These are phyloP conservation scores for Chlamydomonas sphaeroides DNA, from an alignment of 139 green algal species.

Conservation along the genomic window DNA sequence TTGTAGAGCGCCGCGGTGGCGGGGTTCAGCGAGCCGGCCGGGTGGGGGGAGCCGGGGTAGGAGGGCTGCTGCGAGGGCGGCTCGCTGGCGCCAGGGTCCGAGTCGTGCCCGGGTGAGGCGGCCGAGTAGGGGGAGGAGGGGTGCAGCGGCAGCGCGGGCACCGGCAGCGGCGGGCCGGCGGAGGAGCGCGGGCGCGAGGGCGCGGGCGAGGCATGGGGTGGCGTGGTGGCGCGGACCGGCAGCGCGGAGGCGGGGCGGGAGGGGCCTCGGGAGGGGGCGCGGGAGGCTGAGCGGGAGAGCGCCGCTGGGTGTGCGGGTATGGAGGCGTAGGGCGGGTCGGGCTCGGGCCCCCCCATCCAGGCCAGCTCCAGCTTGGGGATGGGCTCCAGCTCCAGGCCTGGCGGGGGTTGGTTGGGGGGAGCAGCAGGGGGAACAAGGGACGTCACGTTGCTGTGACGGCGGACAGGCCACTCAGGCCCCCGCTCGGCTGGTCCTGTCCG, in stretches of 20 bases:
- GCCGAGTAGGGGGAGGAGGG: background rate
- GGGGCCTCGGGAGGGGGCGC: background rate
- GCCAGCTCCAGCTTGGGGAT: conserved; percentile 55
- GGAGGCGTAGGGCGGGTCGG: conserved; percentile 49
- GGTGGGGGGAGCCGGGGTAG: background rate
- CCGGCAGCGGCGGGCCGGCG: background rate
- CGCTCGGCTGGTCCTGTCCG: too few relatives aligned
- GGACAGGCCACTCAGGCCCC: too few relatives aligned
- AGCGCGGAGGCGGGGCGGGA: conserved; percentile 21
- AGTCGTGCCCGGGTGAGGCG: too few relatives aligned
- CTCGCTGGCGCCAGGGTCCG: too few relatives aligned
- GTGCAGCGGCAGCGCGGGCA: too few relatives aligned
- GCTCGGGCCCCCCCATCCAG: conserved; percentile 54
- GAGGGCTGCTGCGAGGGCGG: too few relatives aligned
- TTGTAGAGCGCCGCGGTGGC: too few relatives aligned
- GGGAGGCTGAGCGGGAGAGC: conserved; percentile 21
- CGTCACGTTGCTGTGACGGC: too few relatives aligned
- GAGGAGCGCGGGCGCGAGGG: too few relatives aligned
- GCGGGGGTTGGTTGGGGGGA: background rate
- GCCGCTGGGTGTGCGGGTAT: conserved; percentile 38
- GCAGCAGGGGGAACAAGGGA: background rate
- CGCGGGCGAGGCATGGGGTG: too few relatives aligned
- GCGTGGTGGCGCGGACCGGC: background rate
- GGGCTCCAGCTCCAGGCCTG: conserved; percentile 51
- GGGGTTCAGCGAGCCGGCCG: too few relatives aligned